These are phyloP conservation scores for Grifola frondosa DNA, from an alignment of 1,284 basidiomycete genomes.

Conservation along the genomic window DNA sequence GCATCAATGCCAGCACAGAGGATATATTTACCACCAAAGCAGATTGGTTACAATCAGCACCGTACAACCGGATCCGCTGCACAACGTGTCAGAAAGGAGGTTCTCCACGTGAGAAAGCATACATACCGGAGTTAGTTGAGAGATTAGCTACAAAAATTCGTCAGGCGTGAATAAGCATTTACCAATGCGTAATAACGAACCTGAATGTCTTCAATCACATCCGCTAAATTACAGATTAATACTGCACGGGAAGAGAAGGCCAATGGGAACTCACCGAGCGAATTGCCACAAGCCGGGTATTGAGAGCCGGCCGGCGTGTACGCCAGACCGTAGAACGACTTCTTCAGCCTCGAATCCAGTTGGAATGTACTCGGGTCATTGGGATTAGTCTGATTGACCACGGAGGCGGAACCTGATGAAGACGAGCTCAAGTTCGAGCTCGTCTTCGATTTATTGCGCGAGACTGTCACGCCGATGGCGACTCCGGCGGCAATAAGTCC, in stretches of 20 bases:
- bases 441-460: conserved; percentile 39
- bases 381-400: conserved; percentile 49
- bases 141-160: conserved; percentile 12
- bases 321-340: conserved; percentile 71
- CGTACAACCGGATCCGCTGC: conserved; percentile 55
- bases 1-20: conserved; percentile 4
- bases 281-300: conserved; percentile 49
- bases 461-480: conserved; percentile 52
- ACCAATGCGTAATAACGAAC: conserved; percentile 25
- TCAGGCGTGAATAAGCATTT: conserved; percentile 22
- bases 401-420: conserved; percentile 27
- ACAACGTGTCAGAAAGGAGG: conserved; percentile 1
- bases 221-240: conserved; percentile 17
- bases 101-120: neutral
- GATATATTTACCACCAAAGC: conserved; percentile 45
- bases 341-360: conserved; percentile 59
- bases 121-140: no score
- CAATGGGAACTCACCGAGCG: conserved; percentile 37
- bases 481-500: conserved; percentile 49
- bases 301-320: conserved; percentile 66
- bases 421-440: conserved; percentile 19
- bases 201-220: conserved; percentile 54
- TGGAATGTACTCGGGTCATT: conserved; percentile 65
- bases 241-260: neutral
- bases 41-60: conserved; percentile 58